phyloP scores from a whole-genome alignment of 345 rosid genomes.

The Salix purpurea region DNA sequence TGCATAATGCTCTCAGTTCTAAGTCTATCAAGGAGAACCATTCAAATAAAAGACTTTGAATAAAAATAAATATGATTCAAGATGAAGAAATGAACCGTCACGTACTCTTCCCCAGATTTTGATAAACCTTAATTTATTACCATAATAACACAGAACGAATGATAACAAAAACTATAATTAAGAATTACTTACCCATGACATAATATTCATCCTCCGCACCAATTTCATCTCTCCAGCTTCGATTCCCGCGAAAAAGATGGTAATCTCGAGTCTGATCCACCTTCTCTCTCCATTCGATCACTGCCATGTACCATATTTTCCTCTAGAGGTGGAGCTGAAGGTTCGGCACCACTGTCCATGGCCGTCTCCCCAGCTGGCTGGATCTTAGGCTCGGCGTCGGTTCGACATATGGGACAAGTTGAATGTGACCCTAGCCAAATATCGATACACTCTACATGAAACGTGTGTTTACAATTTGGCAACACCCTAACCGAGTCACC shows the following conservation, averaged over 20 bases:
- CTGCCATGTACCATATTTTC: slow-evolving; percentile 28
- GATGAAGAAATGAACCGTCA: no score
- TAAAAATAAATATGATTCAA: no score
- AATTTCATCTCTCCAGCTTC: slow-evolving; percentile 28
- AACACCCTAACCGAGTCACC: slow-evolving; percentile 33
- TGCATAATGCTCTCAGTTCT: no score
- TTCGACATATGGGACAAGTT: slow-evolving; percentile 49
- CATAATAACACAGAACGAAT: no score
- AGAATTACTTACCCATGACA: not conserved
- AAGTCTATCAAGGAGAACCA: no score
- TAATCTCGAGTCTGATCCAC: slow-evolving; percentile 34
- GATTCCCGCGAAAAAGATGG: slow-evolving; percentile 42
- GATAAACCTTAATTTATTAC: no score
- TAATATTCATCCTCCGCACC: slow-evolving; percentile 21
- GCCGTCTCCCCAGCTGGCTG: slow-evolving; percentile 27
- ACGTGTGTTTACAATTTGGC: slow-evolving; percentile 50
- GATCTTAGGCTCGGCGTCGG: slow-evolving; percentile 28
- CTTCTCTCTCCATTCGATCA: slow-evolving; percentile 21
- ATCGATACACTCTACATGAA: slow-evolving; percentile 48
- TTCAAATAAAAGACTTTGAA: no score
- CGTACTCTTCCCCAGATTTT: no score
- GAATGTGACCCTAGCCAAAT: slow-evolving; percentile 43
- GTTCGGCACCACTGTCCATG: slow-evolving; percentile 15
- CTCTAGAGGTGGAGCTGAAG: slow-evolving; percentile 38
- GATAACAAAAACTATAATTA: not conserved